A percentile compares a stretch with the other conserved stretches of the same genome.
Evolutionary conservation across 352 stramenopile genomes (phyloP).

Genomic region (Thalassiosira exigua): DNA sequence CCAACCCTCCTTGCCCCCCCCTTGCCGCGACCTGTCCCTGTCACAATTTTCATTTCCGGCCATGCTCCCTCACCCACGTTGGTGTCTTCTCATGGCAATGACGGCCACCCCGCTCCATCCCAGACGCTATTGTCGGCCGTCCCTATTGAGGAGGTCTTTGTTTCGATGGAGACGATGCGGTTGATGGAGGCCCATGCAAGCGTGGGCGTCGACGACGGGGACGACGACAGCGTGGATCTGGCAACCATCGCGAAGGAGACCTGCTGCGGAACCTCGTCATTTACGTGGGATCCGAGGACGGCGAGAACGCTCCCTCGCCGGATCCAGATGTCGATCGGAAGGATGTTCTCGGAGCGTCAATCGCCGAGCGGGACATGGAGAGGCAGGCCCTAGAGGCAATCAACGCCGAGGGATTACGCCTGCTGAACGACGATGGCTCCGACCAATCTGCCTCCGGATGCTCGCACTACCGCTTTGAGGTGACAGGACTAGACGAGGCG

Average conservation of each 20-base stretch:
- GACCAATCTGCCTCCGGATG: conserved; percentile 7
- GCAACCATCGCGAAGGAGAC: conserved; percentile 42
- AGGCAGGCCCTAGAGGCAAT: conserved; percentile 72
- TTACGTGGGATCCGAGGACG: conserved; percentile 12
- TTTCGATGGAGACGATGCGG: conserved; percentile 17
- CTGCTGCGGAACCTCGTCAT: conserved; percentile 31
- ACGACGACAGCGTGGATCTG: conserved; percentile 48
- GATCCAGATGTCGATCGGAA: conserved; percentile 1
- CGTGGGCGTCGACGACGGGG: conserved; percentile 13
- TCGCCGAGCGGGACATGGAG: conserved; percentile 71
- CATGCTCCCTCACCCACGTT: too few species aligned
- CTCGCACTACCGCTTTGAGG: conserved; percentile 2
- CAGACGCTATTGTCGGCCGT: too few species aligned
- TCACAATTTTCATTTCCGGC: too few species aligned
- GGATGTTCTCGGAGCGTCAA: conserved; percentile 55
- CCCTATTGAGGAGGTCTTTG: conserved; percentile 52
- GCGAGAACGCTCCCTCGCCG: not conserved
- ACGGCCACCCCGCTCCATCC: too few species aligned
- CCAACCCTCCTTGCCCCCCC: too few species aligned
- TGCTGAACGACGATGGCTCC: conserved; percentile 18
- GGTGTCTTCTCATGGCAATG: too few species aligned
- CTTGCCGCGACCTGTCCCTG: too few species aligned
- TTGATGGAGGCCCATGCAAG: not conserved
- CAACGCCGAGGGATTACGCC: conserved; percentile 68
- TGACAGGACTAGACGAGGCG: not conserved